Base-by-base conservation (phyloP, 148 eudicot species). In the Rhododendron molle region DNA sequence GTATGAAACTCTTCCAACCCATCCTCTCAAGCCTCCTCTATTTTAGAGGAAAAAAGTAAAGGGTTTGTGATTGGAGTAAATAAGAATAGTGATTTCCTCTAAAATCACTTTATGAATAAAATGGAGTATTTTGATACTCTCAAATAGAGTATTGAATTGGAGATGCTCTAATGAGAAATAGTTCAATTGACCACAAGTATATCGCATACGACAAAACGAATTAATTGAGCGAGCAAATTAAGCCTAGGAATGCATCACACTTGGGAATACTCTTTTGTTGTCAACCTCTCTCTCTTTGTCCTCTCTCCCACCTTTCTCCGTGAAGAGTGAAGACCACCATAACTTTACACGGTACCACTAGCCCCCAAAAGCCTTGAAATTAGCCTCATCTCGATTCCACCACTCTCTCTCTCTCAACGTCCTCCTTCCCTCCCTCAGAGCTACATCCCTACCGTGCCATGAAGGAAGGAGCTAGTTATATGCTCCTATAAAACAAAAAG, bases 361-460 rank as follows among this genome's bases (percentile, higher is more conserved):
- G 5, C 76, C 76, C 76, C 76, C 1, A 76, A 80, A 82, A 50
- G 76, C 77, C 80, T 67, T 50, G 85, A 84, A 52, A 83, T 7
- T 73, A 81, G 80, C 87, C 52, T 15, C n/a, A 3, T 71, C 84
- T 71, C 84, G 54, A 52, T 49, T 72, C 80, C 81, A 34, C 67
- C 32, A 36, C 32, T 38, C 32, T 23, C 72, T 65, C 30, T 71
- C 38, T 67, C 76, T 46, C 60, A 15, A 54, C 52, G 52, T 73
- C n/a, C 36, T 28, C 43, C 28, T 84, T 72, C 43, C 28, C 87
- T 72, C 79, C 15, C 65, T n/a, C 80, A 7, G 11, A 50, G 28
- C 15, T 73, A 32, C 54, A 83, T 28, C 13, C 8, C 6, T 56
- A 20, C 65, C 20, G 52, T 34, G 16, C 21, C 21, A 47, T 21